phyloP scores from a whole-genome alignment of 352 stramenopile species.

The Globisporangium parvum region DNA sequence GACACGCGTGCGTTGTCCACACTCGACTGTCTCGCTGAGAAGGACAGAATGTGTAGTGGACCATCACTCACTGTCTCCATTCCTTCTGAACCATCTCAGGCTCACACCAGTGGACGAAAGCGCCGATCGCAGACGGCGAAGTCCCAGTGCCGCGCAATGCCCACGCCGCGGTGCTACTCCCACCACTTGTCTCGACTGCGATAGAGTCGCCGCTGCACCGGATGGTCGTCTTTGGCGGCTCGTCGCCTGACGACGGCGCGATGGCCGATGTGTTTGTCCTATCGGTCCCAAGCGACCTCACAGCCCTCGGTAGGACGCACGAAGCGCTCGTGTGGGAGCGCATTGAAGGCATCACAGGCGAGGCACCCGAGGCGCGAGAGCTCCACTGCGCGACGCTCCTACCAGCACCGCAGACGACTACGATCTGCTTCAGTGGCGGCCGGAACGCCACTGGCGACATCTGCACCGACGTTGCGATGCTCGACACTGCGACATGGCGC shows the following conservation, averaged over 20 bases:
- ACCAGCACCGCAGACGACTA: conserved; percentile 3
- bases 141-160: conserved; percentile 43
- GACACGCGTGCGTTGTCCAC: conserved; percentile 21
- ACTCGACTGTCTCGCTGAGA: no score
- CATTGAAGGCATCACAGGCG: conserved; percentile 9
- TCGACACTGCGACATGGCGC: conserved; percentile 28
- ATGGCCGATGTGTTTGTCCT: conserved; percentile 57
- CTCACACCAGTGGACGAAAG: conserved; percentile 22
- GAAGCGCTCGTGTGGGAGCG: conserved; percentile 26
- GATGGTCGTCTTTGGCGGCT: conserved; percentile 60
- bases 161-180: conserved; percentile 38
- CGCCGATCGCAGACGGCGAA: conserved; percentile 24
- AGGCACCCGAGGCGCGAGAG: conserved; percentile 38
- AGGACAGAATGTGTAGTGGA: no score
- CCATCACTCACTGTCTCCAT: not conserved
- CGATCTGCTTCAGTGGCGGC: conserved; percentile 40
- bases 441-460: conserved; percentile 44
- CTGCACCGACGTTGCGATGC: conserved; percentile 51
- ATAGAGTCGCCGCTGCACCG: conserved; percentile 1
- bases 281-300: conserved; percentile 14
- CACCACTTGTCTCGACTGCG: not conserved
- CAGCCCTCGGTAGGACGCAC: not conserved
- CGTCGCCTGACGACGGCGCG: conserved; percentile 41
- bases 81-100: conserved; percentile 6
- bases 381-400: conserved; percentile 34